phyloP scores from a whole-genome alignment of 768 basidiomycete genomes.

The Pleurotus djamor region DNA sequence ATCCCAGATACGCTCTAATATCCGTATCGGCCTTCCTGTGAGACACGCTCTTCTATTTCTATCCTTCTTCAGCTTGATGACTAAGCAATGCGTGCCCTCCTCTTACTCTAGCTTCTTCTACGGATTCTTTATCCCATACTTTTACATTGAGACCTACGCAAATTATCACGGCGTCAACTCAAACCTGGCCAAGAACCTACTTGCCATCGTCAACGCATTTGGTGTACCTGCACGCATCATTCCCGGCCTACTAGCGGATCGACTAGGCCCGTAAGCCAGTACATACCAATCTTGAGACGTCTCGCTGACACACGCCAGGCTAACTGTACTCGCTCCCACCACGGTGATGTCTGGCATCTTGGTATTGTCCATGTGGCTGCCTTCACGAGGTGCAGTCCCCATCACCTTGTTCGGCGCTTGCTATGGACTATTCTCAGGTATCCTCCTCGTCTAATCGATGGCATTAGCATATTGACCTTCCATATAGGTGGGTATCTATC shows the following conservation, averaged over 20 bases:
- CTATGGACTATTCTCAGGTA: conserved; percentile 27
- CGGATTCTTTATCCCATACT: conserved; percentile 29
- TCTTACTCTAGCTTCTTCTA: conserved; percentile 20
- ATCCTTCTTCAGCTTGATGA: neutral
- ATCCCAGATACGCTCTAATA: conserved; percentile 16
- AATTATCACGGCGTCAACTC: conserved; percentile 17
- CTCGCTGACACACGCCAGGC: conserved; percentile 10
- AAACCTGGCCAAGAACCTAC: conserved; percentile 19
- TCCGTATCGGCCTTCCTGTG: conserved; percentile 17
- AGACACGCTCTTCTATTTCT: conserved; percentile 1
- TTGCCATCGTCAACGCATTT: conserved; percentile 27
- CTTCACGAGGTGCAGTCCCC: conserved; percentile 15
- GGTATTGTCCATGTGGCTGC: conserved; percentile 24
- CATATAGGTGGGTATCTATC: conserved; percentile 24
- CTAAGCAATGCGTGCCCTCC: neutral
- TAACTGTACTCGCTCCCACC: conserved; percentile 22
- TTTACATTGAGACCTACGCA: conserved; percentile 28
- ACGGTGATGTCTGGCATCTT: conserved; percentile 19
- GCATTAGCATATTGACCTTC: neutral
- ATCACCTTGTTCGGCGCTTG: conserved; percentile 24
- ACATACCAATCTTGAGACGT: neutral
- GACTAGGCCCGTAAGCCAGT: conserved; percentile 17
- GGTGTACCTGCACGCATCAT: conserved; percentile 22
- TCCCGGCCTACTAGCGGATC: conserved; percentile 24
- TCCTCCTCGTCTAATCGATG: conserved; percentile 5